Evolutionary conservation across 371 early-diverging fungal species (phyloP).

Genomic region (Apophysomyces ossiformis): DNA sequence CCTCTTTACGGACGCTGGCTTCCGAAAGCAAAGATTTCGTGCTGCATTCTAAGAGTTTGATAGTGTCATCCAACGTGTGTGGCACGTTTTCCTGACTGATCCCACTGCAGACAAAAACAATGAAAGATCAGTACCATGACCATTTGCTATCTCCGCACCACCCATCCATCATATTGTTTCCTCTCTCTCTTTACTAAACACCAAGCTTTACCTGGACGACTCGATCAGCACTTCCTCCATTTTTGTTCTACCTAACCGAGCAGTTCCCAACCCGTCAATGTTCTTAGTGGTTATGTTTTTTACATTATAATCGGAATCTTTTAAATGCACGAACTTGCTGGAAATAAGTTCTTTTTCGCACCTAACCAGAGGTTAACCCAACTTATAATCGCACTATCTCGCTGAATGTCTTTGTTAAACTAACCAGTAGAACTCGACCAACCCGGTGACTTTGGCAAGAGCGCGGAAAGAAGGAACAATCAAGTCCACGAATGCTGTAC

Average conservation of each 20-base stretch:
- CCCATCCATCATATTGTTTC: neutral
- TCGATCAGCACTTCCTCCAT: neutral
- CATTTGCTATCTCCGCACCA: neutral
- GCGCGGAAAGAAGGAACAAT: constrained; percentile 1
- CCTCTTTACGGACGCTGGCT: neutral
- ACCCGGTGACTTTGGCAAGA: neutral
- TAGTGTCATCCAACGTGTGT: neutral
- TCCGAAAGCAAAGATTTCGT: neutral
- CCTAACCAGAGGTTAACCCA: neutral
- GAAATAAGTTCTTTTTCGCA: neutral
- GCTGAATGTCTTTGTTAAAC: neutral
- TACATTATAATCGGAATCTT: neutral
- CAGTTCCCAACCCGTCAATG: neutral
- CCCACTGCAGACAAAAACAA: neutral
- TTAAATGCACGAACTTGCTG: neutral
- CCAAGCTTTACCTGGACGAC: constrained; percentile 1
- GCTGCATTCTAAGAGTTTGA: neutral
- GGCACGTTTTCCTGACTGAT: neutral
- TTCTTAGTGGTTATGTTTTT: neutral
- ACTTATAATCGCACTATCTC: neutral
- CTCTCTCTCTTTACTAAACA: no score
- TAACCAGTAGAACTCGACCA: neutral
- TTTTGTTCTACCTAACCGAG: neutral
- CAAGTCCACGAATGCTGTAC: neutral
- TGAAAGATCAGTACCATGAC: neutral